Percentiles rank a stretch among this genome's conserved stretches.
These are phyloP conservation scores for Blastocystis sp. DNA, from an alignment of 352 stramenopile species.

Conservation along the genomic window DNA sequence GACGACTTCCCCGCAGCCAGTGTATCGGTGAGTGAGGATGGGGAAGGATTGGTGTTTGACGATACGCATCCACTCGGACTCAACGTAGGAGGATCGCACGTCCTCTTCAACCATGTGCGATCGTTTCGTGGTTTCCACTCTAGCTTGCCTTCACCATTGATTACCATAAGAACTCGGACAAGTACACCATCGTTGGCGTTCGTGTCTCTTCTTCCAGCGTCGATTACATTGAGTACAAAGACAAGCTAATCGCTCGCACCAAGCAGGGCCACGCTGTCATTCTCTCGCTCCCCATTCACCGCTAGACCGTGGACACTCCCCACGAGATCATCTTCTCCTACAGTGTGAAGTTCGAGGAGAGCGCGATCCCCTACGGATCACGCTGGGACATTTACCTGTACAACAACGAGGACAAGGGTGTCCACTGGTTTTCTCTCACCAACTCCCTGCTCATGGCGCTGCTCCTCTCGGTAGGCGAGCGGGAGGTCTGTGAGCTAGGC, in stretches of 20 bases:
- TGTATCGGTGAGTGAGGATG: slow-evolving; percentile 56
- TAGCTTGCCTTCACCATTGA: slow-evolving; percentile 48
- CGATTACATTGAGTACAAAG: slow-evolving; percentile 52
- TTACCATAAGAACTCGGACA: slow-evolving; percentile 59
- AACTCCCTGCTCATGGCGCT: slow-evolving; percentile 99
- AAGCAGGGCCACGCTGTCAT: not conserved
- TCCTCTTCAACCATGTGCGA: slow-evolving; percentile 94
- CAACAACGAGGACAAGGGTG: slow-evolving; percentile 78
- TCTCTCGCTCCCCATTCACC: slow-evolving; percentile 69
- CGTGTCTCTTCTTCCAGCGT: slow-evolving; percentile 61
- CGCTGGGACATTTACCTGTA: slow-evolving; percentile 97
- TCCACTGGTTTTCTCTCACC: slow-evolving; percentile 98
- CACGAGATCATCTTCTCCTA: slow-evolving; percentile 93
- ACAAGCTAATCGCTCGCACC: slow-evolving; percentile 37
- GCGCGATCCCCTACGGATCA: slow-evolving; percentile 84
- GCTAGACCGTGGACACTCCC: slow-evolving; percentile 76
- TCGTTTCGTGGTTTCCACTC: slow-evolving; percentile 78
- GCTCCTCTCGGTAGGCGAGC: slow-evolving; percentile 78
- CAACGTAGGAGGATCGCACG: slow-evolving; percentile 74
- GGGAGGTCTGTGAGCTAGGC: slow-evolving; percentile 57
- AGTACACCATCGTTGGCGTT: slow-evolving; percentile 68
- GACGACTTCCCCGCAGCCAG: slow-evolving; percentile 77
- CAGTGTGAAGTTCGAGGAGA: slow-evolving; percentile 87
- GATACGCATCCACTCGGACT: slow-evolving; percentile 81
- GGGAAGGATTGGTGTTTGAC: slow-evolving; percentile 70